These are phyloP conservation scores for Sideroxylon spinosum DNA, from an alignment of 179 eudicot genomes.

Conservation along the genomic window DNA sequence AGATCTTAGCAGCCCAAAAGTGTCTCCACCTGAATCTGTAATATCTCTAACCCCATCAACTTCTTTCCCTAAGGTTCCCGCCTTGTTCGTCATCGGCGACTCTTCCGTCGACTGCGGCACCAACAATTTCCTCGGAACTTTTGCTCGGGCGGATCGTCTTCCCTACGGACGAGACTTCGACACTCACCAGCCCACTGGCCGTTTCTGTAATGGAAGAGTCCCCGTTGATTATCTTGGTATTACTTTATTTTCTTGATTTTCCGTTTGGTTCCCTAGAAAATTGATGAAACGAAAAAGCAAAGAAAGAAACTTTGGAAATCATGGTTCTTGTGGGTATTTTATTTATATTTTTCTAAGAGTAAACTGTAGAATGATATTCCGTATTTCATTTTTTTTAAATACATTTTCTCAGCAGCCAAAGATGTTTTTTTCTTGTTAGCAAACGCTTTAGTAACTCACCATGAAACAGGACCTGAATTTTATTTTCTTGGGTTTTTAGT, in stretches of 20 bases:
- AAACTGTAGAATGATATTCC: too few species aligned
- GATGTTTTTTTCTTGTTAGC: background rate
- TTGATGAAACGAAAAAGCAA: background rate
- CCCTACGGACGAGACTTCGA: conserved; percentile 79
- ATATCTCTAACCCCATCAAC: background rate
- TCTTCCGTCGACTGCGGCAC: conserved; percentile 67
- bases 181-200: conserved; percentile 61
- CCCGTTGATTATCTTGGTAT: conserved; percentile 72
- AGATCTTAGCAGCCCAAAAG: background rate
- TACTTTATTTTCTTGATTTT: background rate
- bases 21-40: conserved; percentile 1
- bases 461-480: conserved; percentile 3
- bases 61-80: conserved; percentile 38
- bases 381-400: too few species aligned
- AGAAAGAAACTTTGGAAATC: background rate
- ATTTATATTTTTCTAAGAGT: too few species aligned
- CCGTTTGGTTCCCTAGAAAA: conserved; percentile 12
- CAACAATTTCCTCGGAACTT: conserved; percentile 62
- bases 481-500: background rate
- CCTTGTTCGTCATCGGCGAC: conserved; percentile 61
- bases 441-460: background rate
- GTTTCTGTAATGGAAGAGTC: conserved; percentile 62
- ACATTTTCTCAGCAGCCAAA: background rate
- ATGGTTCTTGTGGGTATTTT: background rate
- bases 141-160: conserved; percentile 62